Base-by-base conservation (phyloP, 2,329 filamentous ascomycete species). In the Daldinia sp. region DNA sequence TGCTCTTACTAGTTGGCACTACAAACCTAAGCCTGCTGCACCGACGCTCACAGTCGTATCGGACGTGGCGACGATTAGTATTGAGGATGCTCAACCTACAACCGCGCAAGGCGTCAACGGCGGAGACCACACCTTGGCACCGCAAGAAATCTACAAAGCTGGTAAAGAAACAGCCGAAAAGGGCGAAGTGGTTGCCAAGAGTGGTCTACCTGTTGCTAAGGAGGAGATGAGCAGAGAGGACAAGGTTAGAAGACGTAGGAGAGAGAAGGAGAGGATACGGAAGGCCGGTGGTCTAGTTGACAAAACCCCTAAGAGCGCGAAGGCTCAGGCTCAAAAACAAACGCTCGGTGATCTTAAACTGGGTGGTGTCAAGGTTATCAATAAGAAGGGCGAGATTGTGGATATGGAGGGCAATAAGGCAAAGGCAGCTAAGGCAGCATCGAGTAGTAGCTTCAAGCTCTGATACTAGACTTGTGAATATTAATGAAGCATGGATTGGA, bases 1-100 rank as follows among this genome's bases (percentile, higher is more conserved):
- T 80, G 89, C 93, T 28, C 89, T 99, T 70, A 94, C 90, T 80
- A 97, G 92, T 79, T 97, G 93, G 90, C 92, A 98, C 82, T 98
- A 97, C 87, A 94, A 93, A 80, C 96, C 96, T 60, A 97, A 94
- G 82, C 90, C 93, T 10, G 87, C 91, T 1, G 91, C 91, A 58
- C 89, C 93, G n/a, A 88, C 89, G 51, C 88, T 99, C 70, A 94
- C 93, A 48, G 92, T 98, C 62, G 91, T 98, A 37, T 88, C 93
- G 28, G 95, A 98, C 80, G 93, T 96, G 3, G 93, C 94, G n/a
- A 93, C 93, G 3, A 90, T 98, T 72, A 87, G 88, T 73, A 97
- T 98, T 92, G 96, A 99, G 83, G 96, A 99, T 77, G 95, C 94
- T 1, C 92, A 97, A 75, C 95, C 96, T 6, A 91, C 92, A 15